Percentiles rank a stretch among this genome's conserved stretches.
phyloP scores from a whole-genome alignment of 202 grass and related monocot genomes.

The Schoenoplectus triqueter region DNA sequence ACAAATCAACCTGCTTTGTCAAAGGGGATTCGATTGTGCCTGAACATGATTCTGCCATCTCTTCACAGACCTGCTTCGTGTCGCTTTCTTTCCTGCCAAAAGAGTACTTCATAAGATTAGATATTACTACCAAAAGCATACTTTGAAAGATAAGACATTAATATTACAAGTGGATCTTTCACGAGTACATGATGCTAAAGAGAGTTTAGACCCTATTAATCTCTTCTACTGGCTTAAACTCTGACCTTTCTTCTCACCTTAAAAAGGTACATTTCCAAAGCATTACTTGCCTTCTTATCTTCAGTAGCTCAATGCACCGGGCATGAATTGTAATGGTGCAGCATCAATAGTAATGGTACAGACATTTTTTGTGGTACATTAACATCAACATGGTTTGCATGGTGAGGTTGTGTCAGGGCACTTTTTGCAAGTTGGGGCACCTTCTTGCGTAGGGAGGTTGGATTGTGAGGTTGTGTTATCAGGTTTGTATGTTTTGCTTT shows the following conservation, averaged over 20 bases:
- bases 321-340: not conserved
- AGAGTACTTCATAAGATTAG: constrained; percentile 3
- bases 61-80: constrained; percentile 77
- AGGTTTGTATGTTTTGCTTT: not conserved
- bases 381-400: not conserved
- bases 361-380: not conserved
- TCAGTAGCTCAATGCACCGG: not conserved
- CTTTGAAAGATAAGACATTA: not conserved
- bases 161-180: constrained; percentile 15
- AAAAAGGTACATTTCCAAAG: constrained; percentile 5
- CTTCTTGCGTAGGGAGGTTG: not conserved
- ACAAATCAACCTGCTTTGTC: constrained; percentile 63
- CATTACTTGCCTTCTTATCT: not conserved
- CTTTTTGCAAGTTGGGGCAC: not conserved
- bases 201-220: not conserved
- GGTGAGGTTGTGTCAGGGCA: not conserved
- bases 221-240: not conserved
- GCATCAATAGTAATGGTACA: not conserved
- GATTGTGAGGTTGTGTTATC: not conserved
- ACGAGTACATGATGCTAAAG: constrained; percentile 30
- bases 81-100: constrained; percentile 75
- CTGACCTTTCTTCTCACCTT: constrained; percentile 18
- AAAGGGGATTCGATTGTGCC: constrained; percentile 38
- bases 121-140: not conserved
- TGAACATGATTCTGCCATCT: constrained; percentile 69